A percentile compares a stretch with the other conserved stretches of the same genome.
Evolutionary conservation across 1,284 basidiomycete species (phyloP).

Genomic region (Acaromyces ingoldii): DNA sequence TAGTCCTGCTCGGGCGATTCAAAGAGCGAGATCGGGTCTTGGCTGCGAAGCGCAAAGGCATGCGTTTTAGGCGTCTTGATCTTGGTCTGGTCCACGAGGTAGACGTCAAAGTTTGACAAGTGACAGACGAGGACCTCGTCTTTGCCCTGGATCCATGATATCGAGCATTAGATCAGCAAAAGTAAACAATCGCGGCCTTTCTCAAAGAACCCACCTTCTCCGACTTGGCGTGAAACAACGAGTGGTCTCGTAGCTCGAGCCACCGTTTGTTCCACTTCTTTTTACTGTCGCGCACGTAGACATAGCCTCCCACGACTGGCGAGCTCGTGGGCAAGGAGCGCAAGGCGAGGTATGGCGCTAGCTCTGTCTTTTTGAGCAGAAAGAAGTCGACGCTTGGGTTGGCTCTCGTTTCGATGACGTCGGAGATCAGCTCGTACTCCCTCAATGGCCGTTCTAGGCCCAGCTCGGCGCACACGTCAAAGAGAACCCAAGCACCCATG

Average conservation of each 20-base stretch:
- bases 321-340: constrained; percentile 33
- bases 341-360: constrained; percentile 32
- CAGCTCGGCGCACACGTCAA: constrained; percentile 35
- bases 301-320: constrained; percentile 40
- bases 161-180: too few relatives aligned
- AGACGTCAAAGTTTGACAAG: constrained; percentile 44
- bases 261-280: constrained; percentile 46
- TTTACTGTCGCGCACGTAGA: constrained; percentile 36
- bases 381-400: constrained; percentile 31
- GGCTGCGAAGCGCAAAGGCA: constrained; percentile 42
- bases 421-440: constrained; percentile 46
- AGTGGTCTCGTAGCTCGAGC: constrained; percentile 49
- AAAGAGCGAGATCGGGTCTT: constrained; percentile 34
- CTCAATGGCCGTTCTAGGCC: constrained; percentile 47
- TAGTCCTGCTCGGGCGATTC: constrained; percentile 45
- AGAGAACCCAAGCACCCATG: constrained; percentile 39
- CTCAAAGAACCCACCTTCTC: too few relatives aligned
- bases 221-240: constrained; percentile 42
- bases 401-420: constrained; percentile 30
- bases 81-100: constrained; percentile 31
- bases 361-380: constrained; percentile 40
- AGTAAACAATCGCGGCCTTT: not conserved
- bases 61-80: constrained; percentile 39
- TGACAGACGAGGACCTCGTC: constrained; percentile 38
- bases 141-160: constrained; percentile 25